Evolutionary conservation across 2,329 filamentous ascomycete species (phyloP).

Genomic region (Aspergillus sp.): DNA sequence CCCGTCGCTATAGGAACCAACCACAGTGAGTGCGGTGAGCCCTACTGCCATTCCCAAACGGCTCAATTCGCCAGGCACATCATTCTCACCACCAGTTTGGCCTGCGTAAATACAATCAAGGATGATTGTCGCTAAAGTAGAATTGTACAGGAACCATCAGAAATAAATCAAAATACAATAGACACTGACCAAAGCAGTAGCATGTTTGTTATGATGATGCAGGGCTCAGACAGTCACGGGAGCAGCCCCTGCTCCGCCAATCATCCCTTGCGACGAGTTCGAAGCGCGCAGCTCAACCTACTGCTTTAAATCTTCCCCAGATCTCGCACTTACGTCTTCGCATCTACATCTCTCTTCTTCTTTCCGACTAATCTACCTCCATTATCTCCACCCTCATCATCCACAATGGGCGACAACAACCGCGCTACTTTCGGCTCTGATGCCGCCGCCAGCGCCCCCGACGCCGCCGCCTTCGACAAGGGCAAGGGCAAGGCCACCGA

Average conservation of each 20-base stretch:
- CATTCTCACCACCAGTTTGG: not conserved
- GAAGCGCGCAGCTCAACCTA: conserved; percentile 40
- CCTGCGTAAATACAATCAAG: not conserved
- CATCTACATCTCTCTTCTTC: conserved; percentile 56
- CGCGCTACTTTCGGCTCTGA: conserved; percentile 26
- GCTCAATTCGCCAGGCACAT: not conserved
- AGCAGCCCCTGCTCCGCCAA: conserved; percentile 12
- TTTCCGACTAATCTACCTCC: conserved; percentile 4
- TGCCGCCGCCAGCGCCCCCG: conserved; percentile 39
- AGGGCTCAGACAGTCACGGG: conserved; percentile 17
- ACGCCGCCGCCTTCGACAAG: conserved; percentile 58
- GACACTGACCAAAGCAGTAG: conserved; percentile 6
- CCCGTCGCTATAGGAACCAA: no score
- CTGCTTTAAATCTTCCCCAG: conserved; percentile 37
- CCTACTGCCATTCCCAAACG: not conserved
- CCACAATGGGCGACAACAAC: conserved; percentile 36
- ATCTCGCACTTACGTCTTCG: conserved; percentile 57
- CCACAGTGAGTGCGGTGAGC: not conserved
- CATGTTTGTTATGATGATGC: conserved; percentile 20
- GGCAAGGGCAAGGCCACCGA: conserved; percentile 78
- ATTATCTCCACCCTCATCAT: conserved; percentile 1
- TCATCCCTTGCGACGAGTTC: conserved; percentile 31
- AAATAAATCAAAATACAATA: not conserved
- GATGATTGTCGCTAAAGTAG: not conserved
- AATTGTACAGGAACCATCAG: not conserved